Base-by-base conservation (phyloP, 352 stramenopile species). In the Globisporangium perplexum region DNA sequence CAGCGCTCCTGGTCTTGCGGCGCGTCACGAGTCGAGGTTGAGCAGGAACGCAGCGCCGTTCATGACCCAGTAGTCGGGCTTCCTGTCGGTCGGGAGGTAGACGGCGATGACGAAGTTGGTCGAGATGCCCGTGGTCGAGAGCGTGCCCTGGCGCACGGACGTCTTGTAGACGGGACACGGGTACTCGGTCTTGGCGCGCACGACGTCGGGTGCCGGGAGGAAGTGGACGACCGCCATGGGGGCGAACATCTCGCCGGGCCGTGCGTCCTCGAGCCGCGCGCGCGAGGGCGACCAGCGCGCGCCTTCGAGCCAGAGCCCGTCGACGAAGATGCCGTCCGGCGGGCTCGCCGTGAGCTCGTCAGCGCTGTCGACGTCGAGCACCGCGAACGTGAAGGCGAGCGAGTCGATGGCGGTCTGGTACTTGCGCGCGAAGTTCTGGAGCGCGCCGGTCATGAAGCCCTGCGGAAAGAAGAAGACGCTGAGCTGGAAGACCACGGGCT, bases 101-200 rank as follows among this genome's bases (percentile, higher is more conserved):
- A 98, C 83, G 17, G 93, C 86, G 33, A 98, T 83, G 39, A 98
- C 89, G 65, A 93, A 98, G 67, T 98, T 98, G 43, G 91, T 98
- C 17, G 79, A 95, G 78, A 98, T 97, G 18, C 91, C 91, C 7
- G 91, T 98, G 17, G 91, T 98, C 33, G 73, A 93, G 35, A 98
- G 62, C 8, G 93, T 96, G 26, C 91, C 91, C 45, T 97, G 91
- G 8, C 93, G 72, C 47, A 94, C 88, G 4, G 84, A 92, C 15
- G 93, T 98, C 73, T 98, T 98, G 79, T 98, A 98, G 17, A 97
- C 83, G 8, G 93, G 92, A 54, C 90, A 98, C 30, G 81, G 72
- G 45, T 98, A 98, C 57, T 93, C 83, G 7, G 61, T 54, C 38
- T 69, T 60, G 23, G 71, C 54, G 2, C 77, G 77, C 58, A 74